Conservation (phyloP, 345 rosid species). For the Hevea brasiliensis region DNA sequence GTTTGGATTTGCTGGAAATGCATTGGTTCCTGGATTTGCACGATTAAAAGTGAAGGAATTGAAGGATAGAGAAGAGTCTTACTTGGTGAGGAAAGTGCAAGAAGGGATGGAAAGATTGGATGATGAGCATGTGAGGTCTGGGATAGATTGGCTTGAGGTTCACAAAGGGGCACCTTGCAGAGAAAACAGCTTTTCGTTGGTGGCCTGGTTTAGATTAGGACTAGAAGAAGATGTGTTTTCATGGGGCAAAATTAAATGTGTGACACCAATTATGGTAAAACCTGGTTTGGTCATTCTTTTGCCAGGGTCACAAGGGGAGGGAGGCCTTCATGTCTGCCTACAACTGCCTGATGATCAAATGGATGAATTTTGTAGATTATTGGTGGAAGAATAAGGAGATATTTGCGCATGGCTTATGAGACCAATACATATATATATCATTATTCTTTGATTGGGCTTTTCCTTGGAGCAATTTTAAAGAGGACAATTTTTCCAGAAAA, state of each 20-base stretch:
- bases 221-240: conserved; percentile 25
- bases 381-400: background rate
- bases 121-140: conserved; percentile 25
- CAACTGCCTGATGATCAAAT: conserved; percentile 19
- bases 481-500: too few species aligned
- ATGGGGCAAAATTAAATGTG: conserved; percentile 24
- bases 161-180: conserved; percentile 22
- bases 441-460: too few species aligned
- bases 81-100: conserved; percentile 21
- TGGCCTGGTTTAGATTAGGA: conserved; percentile 27
- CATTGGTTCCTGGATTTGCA: conserved; percentile 21
- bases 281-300: conserved; percentile 26
- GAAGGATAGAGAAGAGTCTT: conserved; percentile 6
- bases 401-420: too few species aligned
- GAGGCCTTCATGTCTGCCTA: conserved; percentile 27
- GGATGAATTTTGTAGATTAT: conserved; percentile 15
- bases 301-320: conserved; percentile 14
- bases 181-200: conserved; percentile 28
- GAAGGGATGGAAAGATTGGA: conserved; percentile 22
- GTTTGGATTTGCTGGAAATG: conserved; percentile 30
- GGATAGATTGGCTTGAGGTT: conserved; percentile 32
- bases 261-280: conserved; percentile 10
- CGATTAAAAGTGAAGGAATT: conserved; percentile 15
- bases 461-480: too few species aligned
- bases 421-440: too few species aligned